Conservation (phyloP, 495 filamentous ascomycete genomes). For the Filosporella fistucella region DNA sequence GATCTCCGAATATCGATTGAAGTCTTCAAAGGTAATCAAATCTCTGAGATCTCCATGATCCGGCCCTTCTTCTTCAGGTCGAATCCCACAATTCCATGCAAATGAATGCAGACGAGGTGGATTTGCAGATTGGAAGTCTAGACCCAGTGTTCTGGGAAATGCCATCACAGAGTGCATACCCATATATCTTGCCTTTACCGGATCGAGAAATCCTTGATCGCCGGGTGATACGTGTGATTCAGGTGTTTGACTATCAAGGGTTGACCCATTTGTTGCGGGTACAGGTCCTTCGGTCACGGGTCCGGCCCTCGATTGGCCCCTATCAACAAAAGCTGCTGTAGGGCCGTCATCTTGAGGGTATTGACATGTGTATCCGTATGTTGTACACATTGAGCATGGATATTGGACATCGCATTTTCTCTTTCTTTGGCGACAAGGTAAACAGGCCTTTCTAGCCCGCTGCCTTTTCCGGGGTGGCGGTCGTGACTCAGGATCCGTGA, state of each 20-base stretch:
- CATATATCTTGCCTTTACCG: slow-evolving; percentile 28
- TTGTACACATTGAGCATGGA: slow-evolving; percentile 40
- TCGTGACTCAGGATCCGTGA: not conserved
- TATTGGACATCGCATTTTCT: slow-evolving; percentile 41
- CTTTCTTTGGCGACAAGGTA: slow-evolving; percentile 44
- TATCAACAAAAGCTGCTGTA: not conserved
- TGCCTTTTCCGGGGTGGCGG: slow-evolving; percentile 17
- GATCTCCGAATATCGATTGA: slow-evolving; percentile 28
- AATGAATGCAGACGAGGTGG: slow-evolving; percentile 46
- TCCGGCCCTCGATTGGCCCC: slow-evolving; percentile 2
- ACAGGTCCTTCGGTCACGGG: no score
- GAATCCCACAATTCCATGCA: slow-evolving; percentile 47
- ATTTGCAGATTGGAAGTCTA: slow-evolving; percentile 43
- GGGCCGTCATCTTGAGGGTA: slow-evolving; percentile 24
- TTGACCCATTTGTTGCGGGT: no score
- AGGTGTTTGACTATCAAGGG: not conserved
- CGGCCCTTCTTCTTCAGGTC: slow-evolving; percentile 23
- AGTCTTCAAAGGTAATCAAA: slow-evolving; percentile 30
- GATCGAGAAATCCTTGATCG: slow-evolving; percentile 26
- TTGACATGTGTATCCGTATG: slow-evolving; percentile 43
- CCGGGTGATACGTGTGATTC: not conserved
- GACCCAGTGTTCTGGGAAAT: slow-evolving; percentile 44
- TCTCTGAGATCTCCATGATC: slow-evolving; percentile 26
- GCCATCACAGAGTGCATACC: slow-evolving; percentile 47
- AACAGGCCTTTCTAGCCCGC: slow-evolving; percentile 36